phyloP scores from a whole-genome alignment of 208 protist species.

The Crithidia thermophila region DNA sequence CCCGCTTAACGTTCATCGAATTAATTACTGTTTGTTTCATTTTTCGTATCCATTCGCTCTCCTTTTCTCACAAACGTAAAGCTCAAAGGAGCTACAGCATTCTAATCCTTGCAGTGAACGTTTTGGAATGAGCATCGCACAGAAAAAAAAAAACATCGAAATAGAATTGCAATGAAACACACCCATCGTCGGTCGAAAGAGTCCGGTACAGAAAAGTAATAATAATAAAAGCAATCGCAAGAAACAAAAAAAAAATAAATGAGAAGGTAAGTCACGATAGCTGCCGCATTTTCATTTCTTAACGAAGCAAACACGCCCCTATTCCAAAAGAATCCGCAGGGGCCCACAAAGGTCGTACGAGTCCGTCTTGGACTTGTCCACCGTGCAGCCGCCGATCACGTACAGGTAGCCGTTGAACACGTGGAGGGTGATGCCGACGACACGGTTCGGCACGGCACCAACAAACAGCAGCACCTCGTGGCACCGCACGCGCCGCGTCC shows the following conservation, averaged over 20 bases:
- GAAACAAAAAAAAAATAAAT: constrained; percentile 13
- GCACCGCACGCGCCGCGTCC: constrained; percentile 37
- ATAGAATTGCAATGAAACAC: neutral
- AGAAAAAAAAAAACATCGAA: neutral
- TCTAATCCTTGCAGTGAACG: too few species aligned
- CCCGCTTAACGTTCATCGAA: too few species aligned
- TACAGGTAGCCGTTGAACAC: constrained; percentile 55
- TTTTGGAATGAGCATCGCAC: constrained; percentile 17
- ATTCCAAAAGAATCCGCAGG: constrained; percentile 29
- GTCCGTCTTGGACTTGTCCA: constrained; percentile 23
- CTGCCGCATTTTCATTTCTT: too few species aligned
- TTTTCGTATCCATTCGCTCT: too few species aligned
- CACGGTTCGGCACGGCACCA: constrained; percentile 40
- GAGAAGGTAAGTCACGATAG: too few species aligned
- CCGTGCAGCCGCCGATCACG: constrained; percentile 37
- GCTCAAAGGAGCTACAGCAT: too few species aligned
- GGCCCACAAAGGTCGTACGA: constrained; percentile 30
- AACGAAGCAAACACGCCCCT: neutral
- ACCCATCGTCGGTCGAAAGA: neutral
- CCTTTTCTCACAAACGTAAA: too few species aligned
- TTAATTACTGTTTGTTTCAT: too few species aligned
- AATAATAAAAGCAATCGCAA: neutral
- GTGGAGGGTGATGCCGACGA: constrained; percentile 47
- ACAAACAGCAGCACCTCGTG: constrained; percentile 42
- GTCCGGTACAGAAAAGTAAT: neutral